Percentiles rank a stretch among this genome's conserved stretches.
These are phyloP conservation scores for Panellus pusillus DNA, from an alignment of 768 basidiomycete species.

Conservation along the genomic window DNA sequence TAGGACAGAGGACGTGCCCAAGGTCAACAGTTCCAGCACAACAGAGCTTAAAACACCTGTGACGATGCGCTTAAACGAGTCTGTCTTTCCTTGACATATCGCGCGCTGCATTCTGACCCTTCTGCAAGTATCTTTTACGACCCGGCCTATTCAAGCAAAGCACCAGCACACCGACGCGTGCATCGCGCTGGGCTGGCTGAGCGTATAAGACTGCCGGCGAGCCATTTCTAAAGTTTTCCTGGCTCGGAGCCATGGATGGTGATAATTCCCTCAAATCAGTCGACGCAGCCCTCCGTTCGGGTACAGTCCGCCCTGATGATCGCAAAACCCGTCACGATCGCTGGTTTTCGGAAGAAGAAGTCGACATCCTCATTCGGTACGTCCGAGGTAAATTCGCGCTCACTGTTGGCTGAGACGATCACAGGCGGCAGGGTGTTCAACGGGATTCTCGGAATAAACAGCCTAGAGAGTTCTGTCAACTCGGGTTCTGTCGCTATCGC, in stretches of 20 bases:
- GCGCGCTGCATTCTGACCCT: neutral
- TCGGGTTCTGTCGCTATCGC: conserved; percentile 33
- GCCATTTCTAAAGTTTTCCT: too few species aligned
- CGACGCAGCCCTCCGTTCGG: too few species aligned
- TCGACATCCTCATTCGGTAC: too few species aligned
- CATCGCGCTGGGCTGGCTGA: conserved; percentile 82
- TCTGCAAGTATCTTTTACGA: conserved; percentile 67
- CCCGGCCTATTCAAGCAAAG: conserved; percentile 85
- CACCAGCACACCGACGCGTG: conserved; percentile 88
- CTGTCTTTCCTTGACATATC: conserved; percentile 23
- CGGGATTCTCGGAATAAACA: conserved; percentile 27
- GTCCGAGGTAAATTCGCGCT: too few species aligned
- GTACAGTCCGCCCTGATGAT: too few species aligned
- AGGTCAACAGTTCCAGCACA: conserved; percentile 57
- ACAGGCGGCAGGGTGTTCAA: conserved; percentile 34
- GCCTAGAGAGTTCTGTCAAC: conserved; percentile 35
- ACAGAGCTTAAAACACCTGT: conserved; percentile 68
- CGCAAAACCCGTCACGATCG: too few species aligned
- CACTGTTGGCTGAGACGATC: too few species aligned
- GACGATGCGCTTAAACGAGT: conserved; percentile 93
- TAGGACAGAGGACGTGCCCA: conserved; percentile 49
- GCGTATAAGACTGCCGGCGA: too few species aligned
- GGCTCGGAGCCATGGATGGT: too few species aligned
- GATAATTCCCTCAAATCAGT: too few species aligned
- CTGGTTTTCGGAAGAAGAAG: too few species aligned